A percentile compares a stretch with the other conserved stretches of the same genome.
Conservation (phyloP, 306 rosid genomes). For the Prunus mongolica region DNA sequence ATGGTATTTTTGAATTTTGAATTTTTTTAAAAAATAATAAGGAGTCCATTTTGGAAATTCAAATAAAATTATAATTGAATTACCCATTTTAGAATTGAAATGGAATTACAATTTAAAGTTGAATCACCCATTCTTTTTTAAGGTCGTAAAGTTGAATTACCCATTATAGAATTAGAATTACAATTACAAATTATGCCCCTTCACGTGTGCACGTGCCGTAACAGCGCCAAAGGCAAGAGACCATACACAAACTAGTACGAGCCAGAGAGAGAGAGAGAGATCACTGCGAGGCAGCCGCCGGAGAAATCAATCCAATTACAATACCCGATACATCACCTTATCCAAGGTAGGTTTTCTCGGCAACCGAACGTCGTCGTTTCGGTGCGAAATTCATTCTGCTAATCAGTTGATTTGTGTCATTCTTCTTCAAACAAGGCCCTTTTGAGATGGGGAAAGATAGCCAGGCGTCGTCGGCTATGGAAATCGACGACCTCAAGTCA, state of each 20-base stretch:
- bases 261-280: not conserved
- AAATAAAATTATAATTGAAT: too few relatives aligned
- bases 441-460: constrained; percentile 47
- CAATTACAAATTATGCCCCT: not conserved
- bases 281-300: not conserved
- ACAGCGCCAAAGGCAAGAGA: not conserved
- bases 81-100: too few relatives aligned
- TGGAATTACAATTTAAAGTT: too few relatives aligned
- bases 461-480: constrained; percentile 58
- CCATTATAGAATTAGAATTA: too few relatives aligned
- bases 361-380: not conserved
- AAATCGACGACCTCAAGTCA: constrained; percentile 58
- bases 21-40: rapidly evolving
- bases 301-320: not conserved
- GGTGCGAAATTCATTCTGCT: not conserved
- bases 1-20: too few relatives aligned
- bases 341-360: not conserved
- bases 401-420: not conserved
- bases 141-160: too few relatives aligned
- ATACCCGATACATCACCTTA: not conserved
- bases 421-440: constrained; percentile 5
- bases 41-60: too few relatives aligned
- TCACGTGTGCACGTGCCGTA: not conserved
- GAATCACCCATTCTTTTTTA: too few relatives aligned
- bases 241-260: not conserved